Percentiles rank a stretch among this genome's conserved stretches.
These are phyloP conservation scores for Aspergillus melleus DNA, from an alignment of 2,329 filamentous ascomycete genomes.

Conservation along the genomic window DNA sequence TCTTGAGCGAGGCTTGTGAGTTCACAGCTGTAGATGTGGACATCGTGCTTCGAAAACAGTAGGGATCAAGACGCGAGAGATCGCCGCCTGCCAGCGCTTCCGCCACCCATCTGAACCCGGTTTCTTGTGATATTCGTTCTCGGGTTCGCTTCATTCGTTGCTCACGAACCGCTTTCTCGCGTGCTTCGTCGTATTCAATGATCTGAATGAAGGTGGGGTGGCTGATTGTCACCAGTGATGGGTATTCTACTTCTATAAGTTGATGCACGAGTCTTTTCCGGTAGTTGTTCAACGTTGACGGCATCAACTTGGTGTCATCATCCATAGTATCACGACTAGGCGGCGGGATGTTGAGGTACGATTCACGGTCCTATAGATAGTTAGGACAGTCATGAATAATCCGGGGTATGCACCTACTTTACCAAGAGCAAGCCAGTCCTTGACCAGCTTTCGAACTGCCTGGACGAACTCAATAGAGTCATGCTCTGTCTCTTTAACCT, in stretches of 20 bases:
- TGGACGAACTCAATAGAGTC: constrained; percentile 55
- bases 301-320: constrained; percentile 17
- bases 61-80: constrained; percentile 35
- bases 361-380: constrained; percentile 22
- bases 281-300: constrained; percentile 52
- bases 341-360: constrained; percentile 50
- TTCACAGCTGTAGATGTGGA: constrained; percentile 14
- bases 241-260: constrained; percentile 62
- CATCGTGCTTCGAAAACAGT: constrained; percentile 32
- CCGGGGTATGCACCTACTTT: constrained; percentile 16
- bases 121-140: constrained; percentile 33
- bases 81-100: constrained; percentile 47
- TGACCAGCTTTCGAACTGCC: constrained; percentile 46
- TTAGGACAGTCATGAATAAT: not conserved
- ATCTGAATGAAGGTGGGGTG: constrained; percentile 44
- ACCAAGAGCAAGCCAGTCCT: constrained; percentile 44
- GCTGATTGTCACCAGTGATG: constrained; percentile 39
- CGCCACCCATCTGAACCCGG: constrained; percentile 49
- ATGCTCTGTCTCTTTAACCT: constrained; percentile 53
- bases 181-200: constrained; percentile 35
- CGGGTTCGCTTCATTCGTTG: constrained; percentile 28
- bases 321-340: constrained; percentile 22
- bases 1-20: constrained; percentile 21
- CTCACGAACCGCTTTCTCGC: constrained; percentile 33
- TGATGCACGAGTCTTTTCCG: constrained; percentile 68